These are phyloP conservation scores for Rhododendron williamsianum DNA, from an alignment of 148 eudicot species.

Conservation along the genomic window DNA sequence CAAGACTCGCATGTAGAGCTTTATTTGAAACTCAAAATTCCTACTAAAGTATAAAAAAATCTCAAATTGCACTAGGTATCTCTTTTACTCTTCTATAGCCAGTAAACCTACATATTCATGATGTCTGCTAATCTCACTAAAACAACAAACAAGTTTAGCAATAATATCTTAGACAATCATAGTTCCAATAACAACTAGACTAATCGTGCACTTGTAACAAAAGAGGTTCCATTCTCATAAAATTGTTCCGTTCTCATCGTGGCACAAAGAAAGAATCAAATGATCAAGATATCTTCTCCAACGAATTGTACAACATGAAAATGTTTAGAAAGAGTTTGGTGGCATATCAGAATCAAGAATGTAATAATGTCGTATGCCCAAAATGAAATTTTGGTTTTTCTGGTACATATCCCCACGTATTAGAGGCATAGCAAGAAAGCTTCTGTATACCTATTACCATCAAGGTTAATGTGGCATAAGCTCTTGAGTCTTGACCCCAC, in stretches of 20 bases:
- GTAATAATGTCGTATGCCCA: neutral
- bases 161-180: neutral
- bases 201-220: slow-evolving; percentile 58
- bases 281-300: slow-evolving; percentile 96
- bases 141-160: neutral
- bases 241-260: slow-evolving; percentile 48
- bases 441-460: neutral
- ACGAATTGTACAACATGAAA: slow-evolving; percentile 28
- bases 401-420: neutral
- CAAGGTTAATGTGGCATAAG: neutral
- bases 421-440: neutral
- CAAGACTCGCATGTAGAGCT: no score
- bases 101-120: no score
- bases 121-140: no score
- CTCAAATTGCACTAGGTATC: no score
- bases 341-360: neutral
- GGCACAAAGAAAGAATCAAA: slow-evolving; percentile 70
- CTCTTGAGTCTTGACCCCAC: neutral
- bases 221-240: slow-evolving; percentile 82
- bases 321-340: no score
- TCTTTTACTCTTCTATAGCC: no score
- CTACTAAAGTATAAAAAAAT: no score
- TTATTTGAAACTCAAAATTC: no score
- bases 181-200: neutral
- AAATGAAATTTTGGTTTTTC: neutral